phyloP scores from a whole-genome alignment of 2,329 filamentous ascomycete species.

The Colletotrichum sp. region DNA sequence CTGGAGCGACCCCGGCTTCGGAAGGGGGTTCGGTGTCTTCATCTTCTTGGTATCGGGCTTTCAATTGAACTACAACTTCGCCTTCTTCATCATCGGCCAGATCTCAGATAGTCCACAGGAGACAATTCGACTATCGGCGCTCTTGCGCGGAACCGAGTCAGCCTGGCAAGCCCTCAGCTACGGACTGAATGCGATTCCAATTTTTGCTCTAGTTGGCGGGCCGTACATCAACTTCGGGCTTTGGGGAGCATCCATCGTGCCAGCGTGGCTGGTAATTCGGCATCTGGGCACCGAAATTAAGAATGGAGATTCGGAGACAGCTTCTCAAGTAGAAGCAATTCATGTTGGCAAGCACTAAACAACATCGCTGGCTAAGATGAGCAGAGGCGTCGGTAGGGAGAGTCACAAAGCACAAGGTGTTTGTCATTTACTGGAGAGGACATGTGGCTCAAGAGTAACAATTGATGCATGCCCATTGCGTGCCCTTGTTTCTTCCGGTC shows the following conservation, averaged over 20 bases:
- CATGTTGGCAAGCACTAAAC: not conserved
- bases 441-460: not conserved
- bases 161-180: slow-evolving; percentile 74
- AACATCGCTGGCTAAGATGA: not conserved
- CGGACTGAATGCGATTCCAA: slow-evolving; percentile 61
- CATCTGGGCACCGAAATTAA: not conserved
- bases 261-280: slow-evolving; percentile 63
- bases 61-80: slow-evolving; percentile 73
- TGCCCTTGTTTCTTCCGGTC: not conserved
- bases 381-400: not conserved
- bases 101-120: slow-evolving; percentile 64
- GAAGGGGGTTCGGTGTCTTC: slow-evolving; percentile 52
- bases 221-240: slow-evolving; percentile 72
- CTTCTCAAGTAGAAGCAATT: not conserved
- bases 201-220: slow-evolving; percentile 67
- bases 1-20: slow-evolving; percentile 49
- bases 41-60: slow-evolving; percentile 70
- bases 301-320: not conserved
- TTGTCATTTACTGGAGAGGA: not conserved
- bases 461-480: not conserved
- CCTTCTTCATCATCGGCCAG: slow-evolving; percentile 72
- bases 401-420: not conserved
- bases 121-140: slow-evolving; percentile 66
- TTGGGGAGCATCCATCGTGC: slow-evolving; percentile 64
- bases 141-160: slow-evolving; percentile 70